Evolutionary conservation across 805 yeast genomes (phyloP).

Genomic region (Pichia pseudocactophila): DNA sequence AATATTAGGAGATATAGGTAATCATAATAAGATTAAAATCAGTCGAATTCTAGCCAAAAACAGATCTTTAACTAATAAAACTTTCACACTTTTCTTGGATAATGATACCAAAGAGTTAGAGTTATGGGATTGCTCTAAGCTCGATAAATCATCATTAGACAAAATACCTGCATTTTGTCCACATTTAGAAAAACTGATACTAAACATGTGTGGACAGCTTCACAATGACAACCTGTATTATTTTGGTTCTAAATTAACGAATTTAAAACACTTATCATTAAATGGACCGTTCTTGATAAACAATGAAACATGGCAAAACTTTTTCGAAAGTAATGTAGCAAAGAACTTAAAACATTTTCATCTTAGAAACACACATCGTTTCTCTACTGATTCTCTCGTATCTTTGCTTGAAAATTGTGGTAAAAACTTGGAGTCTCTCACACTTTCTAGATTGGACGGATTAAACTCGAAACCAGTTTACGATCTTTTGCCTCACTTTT

Average conservation of each 20-base stretch:
- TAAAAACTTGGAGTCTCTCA: constrained; percentile 43
- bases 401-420: constrained; percentile 55
- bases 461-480: constrained; percentile 48
- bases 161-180: constrained; percentile 77
- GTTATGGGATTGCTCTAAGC: constrained; percentile 88
- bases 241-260: constrained; percentile 47
- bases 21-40: constrained; percentile 58
- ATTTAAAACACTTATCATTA: constrained; percentile 47
- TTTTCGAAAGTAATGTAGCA: constrained; percentile 49
- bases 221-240: constrained; percentile 68
- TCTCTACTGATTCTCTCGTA: constrained; percentile 57
- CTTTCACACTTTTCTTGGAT: constrained; percentile 65
- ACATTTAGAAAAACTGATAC: constrained; percentile 48
- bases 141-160: constrained; percentile 55
- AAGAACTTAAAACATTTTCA: constrained; percentile 48
- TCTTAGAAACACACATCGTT: constrained; percentile 75
- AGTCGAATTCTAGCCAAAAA: constrained; percentile 73
- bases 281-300: constrained; percentile 89
- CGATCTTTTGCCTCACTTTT: constrained; percentile 55
- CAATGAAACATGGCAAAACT: constrained; percentile 67
- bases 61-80: constrained; percentile 64
- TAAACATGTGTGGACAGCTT: constrained; percentile 90
- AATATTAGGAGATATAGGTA: constrained; percentile 72
- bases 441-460: constrained; percentile 66
- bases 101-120: constrained; percentile 49